Evolutionary conservation across 306 rosid species (phyloP), one percentile per base, ranked within the genome.

Genomic region (Elaeagnus macrophylla): DNA sequence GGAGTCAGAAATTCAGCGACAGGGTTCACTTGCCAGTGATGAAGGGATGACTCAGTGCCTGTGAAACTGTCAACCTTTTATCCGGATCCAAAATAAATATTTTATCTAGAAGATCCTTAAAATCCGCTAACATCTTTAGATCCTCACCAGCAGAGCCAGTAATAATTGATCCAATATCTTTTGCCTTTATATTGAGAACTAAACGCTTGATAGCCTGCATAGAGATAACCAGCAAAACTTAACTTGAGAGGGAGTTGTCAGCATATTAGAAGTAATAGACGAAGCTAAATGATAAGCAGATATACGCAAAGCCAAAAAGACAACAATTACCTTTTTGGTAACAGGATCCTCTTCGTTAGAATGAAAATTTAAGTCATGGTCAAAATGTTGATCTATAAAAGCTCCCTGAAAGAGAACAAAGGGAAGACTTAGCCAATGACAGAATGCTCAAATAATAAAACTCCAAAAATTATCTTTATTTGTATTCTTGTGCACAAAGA

Each of bases 11-110:
- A 77, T 74, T 78, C 86, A 76, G 93, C 89, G 69, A 77, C 95
- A 78, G 75, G 76, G 71, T 75, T 90, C 99, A 93, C 99, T 93
- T 87, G 95, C 99, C 99, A 67, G 95, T 88, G 90, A 93, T 88
- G 89, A 93, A 93, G 7, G 96, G 88, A 77, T 93, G 99, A 73
- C 73, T 88, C 81, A 93, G 66, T 67, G 96, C 99, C 69, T 93
- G 99, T 53, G 95, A 82, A 39, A 93, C 99, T 37, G 96, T 93
- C 90, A 93, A 62, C 77, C 99, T 79, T 85, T 93, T 93, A 60
- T 93, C 99, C 7, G 99, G 99, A 79, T 88, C 99, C 82, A 93
- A 68, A 63, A 83, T 79, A 71, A 84, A 93, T 73, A 75, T 48
- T 69, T 84, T 93, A 59, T 93, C 99, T 37, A 88, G 66, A 64